Evolutionary conservation across 345 rosid genomes (phyloP), one percentile per base, ranked within the genome.

Genomic region (Hirschfeldia incana): DNA sequence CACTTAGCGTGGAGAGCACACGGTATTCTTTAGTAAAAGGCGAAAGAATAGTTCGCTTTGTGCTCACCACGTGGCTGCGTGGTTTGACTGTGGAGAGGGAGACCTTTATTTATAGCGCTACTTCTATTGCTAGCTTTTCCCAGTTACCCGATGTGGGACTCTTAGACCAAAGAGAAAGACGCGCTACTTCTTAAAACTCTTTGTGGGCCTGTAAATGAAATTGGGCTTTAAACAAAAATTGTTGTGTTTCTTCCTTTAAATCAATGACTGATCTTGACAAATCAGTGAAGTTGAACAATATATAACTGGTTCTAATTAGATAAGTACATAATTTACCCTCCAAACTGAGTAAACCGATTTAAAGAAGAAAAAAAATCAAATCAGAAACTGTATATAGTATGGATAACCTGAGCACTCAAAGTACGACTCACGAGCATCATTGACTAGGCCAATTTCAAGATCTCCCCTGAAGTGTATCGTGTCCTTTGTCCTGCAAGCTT

Each of bases 11-110:
- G 15, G 75, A 53, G 79, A 80, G 71, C 67, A 80, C 83, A 80
- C 83, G 71, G 75, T 80, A 74, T 69, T 80, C 83, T 80, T 80
- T 74, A 80, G 83, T 74, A 80, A 80, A 80, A 74, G 83, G 83
- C 72, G 83, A 80, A 80, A 80, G 69, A 78, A 79, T 79, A 74
- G 83, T 74, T 80, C 71, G 75, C 79, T 69, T 58, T 80, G 72
- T 62, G 36, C 76, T 80, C 72, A 75, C 83, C 67, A 60, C 76
- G 42, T 67, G 72, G 79, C 79, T 75, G 70, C 81, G 72, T 77
- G 10, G 1, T n/a, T 51, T n/a, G 3, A 0, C 1, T 1, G 0
- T 3, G 1, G 6, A 1, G 57, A 51, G 5, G 57, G 21, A 5
- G 21, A n/a, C 21, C 36, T 61, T 1, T 29, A 12, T 61, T 61